Base-by-base conservation (phyloP, 2,329 filamentous ascomycete species). In the Fusarium piperis region DNA sequence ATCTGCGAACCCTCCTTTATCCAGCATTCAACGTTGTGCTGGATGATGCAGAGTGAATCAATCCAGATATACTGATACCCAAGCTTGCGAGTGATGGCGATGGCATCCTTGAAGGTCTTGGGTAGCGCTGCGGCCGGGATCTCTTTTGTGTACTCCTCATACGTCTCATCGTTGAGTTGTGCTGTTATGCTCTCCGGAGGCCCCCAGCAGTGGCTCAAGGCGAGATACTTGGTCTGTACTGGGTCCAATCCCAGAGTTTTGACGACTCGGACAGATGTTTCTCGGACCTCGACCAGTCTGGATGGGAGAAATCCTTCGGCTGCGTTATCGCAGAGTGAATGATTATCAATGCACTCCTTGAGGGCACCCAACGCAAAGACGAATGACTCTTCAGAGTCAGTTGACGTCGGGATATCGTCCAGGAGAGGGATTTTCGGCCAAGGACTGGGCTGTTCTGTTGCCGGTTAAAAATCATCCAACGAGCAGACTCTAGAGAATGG, bases 181-280 rank as follows among this genome's bases (percentile, higher is more conserved):
- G 57, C 28, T 2, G 57, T 59, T 15, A 59, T 59, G 12, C 15
- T 59, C 20, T 59, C 57, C 8, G 41, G 28, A 36, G 57, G 41
- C 3, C 57, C 57, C 57, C 57, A 59, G 20, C 57, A 59, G 18
- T 59, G 57, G 5, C 57, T 59, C 41, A 59, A 48, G 15, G 57
- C 57, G 20, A 26, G 26, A 32, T 59, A 48, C 6, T 28, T 30
- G 20, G 32, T 26, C 48, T 51, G 23, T 18, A 4, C 11, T 1
- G 39, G 39, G 23, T 59, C 33, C 20, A 59, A 38, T 6, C 32
- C 41, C 4, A 11, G 28, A 15, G 41, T 51, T 15, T 51, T 16
- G 7, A 59, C 32, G 12, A 59, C 32, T 10, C 41, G 16, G 6
- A 59, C 57, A 18, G 15, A 28, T 5, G 41, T 11, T 18, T 33